phyloP scores from a whole-genome alignment of 257 asterid genomes.

The Haberlea rhodopensis region DNA sequence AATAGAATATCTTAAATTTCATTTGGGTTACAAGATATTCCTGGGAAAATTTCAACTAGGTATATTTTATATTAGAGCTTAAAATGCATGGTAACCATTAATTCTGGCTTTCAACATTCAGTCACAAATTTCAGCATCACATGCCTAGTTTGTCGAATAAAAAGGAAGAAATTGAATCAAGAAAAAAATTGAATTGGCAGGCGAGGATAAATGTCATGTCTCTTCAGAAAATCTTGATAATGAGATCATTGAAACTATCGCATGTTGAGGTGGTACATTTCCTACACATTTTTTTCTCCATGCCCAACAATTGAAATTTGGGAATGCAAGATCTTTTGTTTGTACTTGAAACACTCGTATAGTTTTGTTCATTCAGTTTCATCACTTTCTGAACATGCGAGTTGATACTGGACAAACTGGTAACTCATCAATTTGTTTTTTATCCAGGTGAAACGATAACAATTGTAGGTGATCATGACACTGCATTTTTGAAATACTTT shows the following conservation, averaged over 20 bases:
- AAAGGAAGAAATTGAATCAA: no score
- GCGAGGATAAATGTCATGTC: no score
- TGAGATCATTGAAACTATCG: neutral
- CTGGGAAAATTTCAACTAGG: no score
- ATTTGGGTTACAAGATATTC: no score
- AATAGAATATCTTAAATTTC: no score
- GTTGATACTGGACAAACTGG: neutral
- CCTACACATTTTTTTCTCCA: conserved; percentile 18
- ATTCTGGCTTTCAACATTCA: no score
- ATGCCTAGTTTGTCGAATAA: no score
- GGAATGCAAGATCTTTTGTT: conserved; percentile 13
- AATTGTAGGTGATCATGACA: conserved; percentile 92
- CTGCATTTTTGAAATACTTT: conserved; percentile 73
- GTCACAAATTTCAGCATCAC: no score
- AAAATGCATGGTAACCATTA: no score
- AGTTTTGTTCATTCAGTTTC: conserved; percentile 21
- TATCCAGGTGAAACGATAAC: conserved; percentile 87
- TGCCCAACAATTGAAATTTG: neutral
- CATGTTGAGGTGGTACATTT: conserved; percentile 4
- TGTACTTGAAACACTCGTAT: conserved; percentile 12
- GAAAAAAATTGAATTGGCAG: no score
- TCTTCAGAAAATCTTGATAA: conserved; percentile 8
- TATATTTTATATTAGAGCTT: no score
- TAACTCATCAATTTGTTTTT: conserved; percentile 25
- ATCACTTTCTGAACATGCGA: conserved; percentile 12